Conservation (phyloP, 192 early-diverging fungal species). For the Podila horticola region DNA sequence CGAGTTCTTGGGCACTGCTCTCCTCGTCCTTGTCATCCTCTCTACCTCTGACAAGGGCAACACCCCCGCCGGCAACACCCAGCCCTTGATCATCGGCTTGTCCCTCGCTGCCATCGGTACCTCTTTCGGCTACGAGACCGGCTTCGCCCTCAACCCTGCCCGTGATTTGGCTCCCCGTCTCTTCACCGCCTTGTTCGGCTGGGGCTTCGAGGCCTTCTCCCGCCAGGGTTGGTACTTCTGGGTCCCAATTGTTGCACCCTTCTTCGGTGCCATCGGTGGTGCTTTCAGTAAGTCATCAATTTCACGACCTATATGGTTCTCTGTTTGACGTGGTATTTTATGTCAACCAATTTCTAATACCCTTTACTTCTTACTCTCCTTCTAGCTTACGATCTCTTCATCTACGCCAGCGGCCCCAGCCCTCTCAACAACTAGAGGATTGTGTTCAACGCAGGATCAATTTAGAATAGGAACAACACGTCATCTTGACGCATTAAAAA, state of each 20-base stretch:
- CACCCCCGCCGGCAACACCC: constrained; percentile 62
- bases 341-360: neutral
- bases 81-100: constrained; percentile 70
- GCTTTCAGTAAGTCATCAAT: constrained; percentile 21
- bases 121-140: constrained; percentile 73
- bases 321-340: neutral
- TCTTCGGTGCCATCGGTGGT: constrained; percentile 65
- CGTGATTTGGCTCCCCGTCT: constrained; percentile 84
- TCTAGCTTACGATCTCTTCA: constrained; percentile 27
- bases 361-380: neutral
- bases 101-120: constrained; percentile 69
- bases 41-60: constrained; percentile 68
- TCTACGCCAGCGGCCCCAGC: constrained; percentile 43
- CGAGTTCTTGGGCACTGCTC: constrained; percentile 75
- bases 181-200: constrained; percentile 75
- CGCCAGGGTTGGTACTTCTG: constrained; percentile 75
- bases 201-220: constrained; percentile 74
- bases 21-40: constrained; percentile 68
- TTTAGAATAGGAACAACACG: neutral
- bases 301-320: too few relatives aligned
- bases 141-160: constrained; percentile 80
- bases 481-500: too few relatives aligned
- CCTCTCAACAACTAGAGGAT: constrained; percentile 47
- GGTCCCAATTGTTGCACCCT: constrained; percentile 75
- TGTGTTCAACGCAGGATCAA: neutral